Evolutionary conservation across 2,329 filamentous ascomycete species (phyloP).

Genomic region (Eurotiales sp.): DNA sequence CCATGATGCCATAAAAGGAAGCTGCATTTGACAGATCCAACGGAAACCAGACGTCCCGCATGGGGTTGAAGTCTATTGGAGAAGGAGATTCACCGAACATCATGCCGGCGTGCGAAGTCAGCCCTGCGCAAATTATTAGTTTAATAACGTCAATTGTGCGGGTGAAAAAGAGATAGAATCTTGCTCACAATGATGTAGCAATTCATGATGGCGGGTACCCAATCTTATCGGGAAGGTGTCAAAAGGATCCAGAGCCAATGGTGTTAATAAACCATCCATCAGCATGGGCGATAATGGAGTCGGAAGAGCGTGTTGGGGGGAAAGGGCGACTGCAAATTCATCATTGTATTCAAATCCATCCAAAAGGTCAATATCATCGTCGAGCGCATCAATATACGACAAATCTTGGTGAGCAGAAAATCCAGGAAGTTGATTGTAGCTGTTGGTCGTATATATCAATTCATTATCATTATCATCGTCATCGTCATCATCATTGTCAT

Average conservation of each 20-base stretch:
- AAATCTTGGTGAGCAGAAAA: no score
- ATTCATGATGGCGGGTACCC: conserved; percentile 32
- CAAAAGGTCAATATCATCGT: no score
- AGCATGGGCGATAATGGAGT: no score
- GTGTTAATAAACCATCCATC: no score
- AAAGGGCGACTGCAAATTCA: no score
- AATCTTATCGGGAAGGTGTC: conserved; percentile 33
- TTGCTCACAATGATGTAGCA: conserved; percentile 35
- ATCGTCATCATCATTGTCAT: no score
- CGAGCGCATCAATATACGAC: no score
- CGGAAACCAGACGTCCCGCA: conserved; percentile 40
- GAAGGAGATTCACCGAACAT: conserved; percentile 31
- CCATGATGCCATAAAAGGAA: conserved; percentile 41
- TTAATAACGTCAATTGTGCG: background rate
- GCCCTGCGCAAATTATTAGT: conserved; percentile 19
- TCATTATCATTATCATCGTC: no score
- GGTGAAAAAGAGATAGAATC: background rate
- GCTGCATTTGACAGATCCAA: conserved; percentile 40
- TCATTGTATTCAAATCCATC: no score
- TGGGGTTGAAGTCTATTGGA: conserved; percentile 33
- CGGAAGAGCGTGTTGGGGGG: no score
- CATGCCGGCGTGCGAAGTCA: conserved; percentile 29
- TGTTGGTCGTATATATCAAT: no score
- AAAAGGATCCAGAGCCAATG: conserved; percentile 32
- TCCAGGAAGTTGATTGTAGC: no score